Conservation (phyloP, 1,284 basidiomycete genomes). For the Bjerkandera adusta region DNA sequence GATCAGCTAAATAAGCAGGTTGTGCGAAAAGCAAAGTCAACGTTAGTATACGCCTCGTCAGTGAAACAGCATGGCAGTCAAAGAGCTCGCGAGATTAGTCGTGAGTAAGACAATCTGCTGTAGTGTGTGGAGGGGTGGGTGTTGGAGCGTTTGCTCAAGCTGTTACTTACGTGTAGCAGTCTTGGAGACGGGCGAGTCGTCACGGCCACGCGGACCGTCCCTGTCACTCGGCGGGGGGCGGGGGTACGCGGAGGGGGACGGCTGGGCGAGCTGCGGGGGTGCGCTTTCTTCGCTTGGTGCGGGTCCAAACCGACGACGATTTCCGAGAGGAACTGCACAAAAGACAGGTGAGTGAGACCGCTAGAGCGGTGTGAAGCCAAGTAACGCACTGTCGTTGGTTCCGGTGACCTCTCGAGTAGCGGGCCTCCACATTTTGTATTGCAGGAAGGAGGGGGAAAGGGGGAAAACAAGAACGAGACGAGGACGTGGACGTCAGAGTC, state of each 20-base stretch:
- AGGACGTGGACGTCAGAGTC: constrained; percentile 12
- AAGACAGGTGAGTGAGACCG: constrained; percentile 19
- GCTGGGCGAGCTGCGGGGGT: constrained; percentile 80
- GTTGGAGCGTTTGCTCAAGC: constrained; percentile 17
- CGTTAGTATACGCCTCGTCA: constrained; percentile 62
- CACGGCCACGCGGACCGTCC: constrained; percentile 51
- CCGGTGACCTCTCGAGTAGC: constrained; percentile 81
- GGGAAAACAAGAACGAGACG: constrained; percentile 6
- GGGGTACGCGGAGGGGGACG: constrained; percentile 80
- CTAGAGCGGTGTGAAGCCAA: constrained; percentile 12
- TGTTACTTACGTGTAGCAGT: constrained; percentile 32
- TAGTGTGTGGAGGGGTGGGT: constrained; percentile 17
- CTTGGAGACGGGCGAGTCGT: constrained; percentile 38
- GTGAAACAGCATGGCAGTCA: constrained; percentile 12
- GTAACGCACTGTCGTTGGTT: constrained; percentile 70
- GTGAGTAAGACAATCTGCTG: constrained; percentile 26
- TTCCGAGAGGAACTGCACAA: constrained; percentile 72
- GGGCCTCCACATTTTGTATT: constrained; percentile 78
- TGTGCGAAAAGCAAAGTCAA: constrained; percentile 38
- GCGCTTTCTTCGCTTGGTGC: constrained; percentile 72
- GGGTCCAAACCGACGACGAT: constrained; percentile 86
- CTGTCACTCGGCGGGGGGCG: constrained; percentile 54
- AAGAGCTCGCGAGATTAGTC: constrained; percentile 14
- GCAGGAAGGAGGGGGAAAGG: constrained; percentile 35
- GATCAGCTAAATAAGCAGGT: constrained; percentile 50